phyloP scores from a whole-genome alignment of 805 yeast species.

The Scheffersomyces stipitis region DNA sequence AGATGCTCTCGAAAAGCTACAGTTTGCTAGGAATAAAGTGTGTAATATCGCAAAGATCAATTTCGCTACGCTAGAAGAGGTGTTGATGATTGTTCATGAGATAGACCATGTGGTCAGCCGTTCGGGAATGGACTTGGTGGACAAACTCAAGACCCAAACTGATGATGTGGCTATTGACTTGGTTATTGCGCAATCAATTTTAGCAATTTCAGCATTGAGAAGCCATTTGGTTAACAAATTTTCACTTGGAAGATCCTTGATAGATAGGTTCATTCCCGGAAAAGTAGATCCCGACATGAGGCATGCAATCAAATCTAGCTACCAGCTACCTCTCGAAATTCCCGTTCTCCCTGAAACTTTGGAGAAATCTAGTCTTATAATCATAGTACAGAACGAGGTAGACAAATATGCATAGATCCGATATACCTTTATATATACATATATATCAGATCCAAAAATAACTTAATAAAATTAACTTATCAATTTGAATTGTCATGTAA shows the following conservation, averaged over 20 bases:
- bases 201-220: constrained; percentile 17
- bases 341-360: too few relatives aligned
- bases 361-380: neutral
- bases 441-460: too few relatives aligned
- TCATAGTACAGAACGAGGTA: neutral
- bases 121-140: constrained; percentile 40
- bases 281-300: constrained; percentile 34
- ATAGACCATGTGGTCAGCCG: constrained; percentile 44
- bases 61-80: constrained; percentile 51
- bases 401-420: neutral
- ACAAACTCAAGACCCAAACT: constrained; percentile 14
- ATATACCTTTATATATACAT: neutral
- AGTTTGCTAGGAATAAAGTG: constrained; percentile 22
- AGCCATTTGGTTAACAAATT: constrained; percentile 18
- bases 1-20: constrained; percentile 19
- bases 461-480: neutral
- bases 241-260: constrained; percentile 18
- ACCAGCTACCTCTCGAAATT: too few relatives aligned
- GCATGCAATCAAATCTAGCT: too few relatives aligned
- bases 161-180: constrained; percentile 6
- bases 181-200: constrained; percentile 12
- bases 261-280: constrained; percentile 28
- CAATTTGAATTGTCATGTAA: neutral
- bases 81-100: constrained; percentile 41
- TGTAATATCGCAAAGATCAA: constrained; percentile 39